Conservation (phyloP, 768 basidiomycete species). For the Suillus clintonianus region DNA sequence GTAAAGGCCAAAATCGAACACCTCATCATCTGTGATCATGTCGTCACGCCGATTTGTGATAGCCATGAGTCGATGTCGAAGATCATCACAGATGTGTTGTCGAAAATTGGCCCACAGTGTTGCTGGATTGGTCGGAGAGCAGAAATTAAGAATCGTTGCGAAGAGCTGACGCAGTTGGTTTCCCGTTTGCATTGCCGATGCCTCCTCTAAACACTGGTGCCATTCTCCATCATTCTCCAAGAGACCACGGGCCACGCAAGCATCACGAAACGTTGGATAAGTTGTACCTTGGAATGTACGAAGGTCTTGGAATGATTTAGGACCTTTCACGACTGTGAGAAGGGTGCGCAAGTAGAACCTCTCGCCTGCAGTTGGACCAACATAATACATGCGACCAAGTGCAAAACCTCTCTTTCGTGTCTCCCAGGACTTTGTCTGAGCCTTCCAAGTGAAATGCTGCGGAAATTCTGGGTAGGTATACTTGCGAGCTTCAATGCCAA, state of each 20-base stretch:
- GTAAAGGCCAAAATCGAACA: background rate
- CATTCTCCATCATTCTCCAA: slow-evolving; percentile 49
- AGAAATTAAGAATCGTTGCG: slow-evolving; percentile 35
- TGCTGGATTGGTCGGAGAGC: too few species aligned
- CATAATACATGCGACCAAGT: too few species aligned
- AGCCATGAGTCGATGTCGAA: background rate
- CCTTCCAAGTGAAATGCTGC: background rate
- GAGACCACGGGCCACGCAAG: too few species aligned
- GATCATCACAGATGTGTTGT: background rate
- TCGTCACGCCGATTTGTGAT: background rate
- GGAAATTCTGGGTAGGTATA: background rate
- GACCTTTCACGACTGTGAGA: too few species aligned
- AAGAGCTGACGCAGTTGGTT: slow-evolving; percentile 36
- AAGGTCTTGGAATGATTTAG: too few species aligned
- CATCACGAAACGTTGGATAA: too few species aligned
- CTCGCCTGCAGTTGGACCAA: too few species aligned
- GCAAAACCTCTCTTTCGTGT: too few species aligned
- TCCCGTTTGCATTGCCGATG: slow-evolving; percentile 39
- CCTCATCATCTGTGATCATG: background rate
- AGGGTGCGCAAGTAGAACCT: too few species aligned
- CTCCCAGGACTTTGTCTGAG: too few species aligned
- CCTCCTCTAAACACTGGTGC: slow-evolving; percentile 41
- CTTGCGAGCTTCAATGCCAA: background rate
- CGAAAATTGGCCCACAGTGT: background rate
- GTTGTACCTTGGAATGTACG: too few species aligned